A percentile compares a stretch with the other conserved stretches of the same genome.
phyloP scores from a whole-genome alignment of 306 rosid genomes.

The Astragalus glycyphyllos region DNA sequence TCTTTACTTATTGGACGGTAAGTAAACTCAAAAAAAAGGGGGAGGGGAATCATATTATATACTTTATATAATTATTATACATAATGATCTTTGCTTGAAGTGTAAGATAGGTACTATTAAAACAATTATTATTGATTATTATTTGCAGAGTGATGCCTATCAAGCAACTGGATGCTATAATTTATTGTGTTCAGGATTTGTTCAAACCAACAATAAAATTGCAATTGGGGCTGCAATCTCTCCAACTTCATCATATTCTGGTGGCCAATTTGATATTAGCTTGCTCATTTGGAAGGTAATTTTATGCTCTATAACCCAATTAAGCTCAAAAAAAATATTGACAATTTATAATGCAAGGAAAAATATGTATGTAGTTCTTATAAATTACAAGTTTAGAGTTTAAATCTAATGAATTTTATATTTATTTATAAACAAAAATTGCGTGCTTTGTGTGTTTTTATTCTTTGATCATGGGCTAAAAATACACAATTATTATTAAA shows the following conservation, averaged over 20 bases:
- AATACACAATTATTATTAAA: no score
- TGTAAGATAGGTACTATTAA: not conserved
- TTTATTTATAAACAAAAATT: no score
- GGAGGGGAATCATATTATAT: not conserved
- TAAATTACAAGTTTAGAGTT: no score
- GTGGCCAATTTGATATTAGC: constrained; percentile 90
- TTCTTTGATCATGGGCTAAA: no score
- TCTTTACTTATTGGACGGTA: constrained; percentile 98
- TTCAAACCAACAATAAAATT: constrained; percentile 84
- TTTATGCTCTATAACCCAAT: not conserved
- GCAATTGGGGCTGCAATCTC: constrained; percentile 98
- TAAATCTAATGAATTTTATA: no score
- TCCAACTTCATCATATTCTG: constrained; percentile 80
- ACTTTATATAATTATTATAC: not conserved
- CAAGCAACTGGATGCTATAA: constrained; percentile 98
- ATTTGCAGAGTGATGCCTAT: constrained; percentile 86
- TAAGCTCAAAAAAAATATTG: constrained; percentile 1
- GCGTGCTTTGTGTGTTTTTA: no score
- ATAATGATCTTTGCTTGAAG: constrained; percentile 38
- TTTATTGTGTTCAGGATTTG: constrained; percentile 89
- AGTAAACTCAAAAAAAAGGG: constrained; percentile 46
- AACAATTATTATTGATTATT: not conserved
- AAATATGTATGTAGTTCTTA: no score
- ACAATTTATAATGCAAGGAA: not conserved
- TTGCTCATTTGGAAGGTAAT: constrained; percentile 93